Evolutionary conservation across 2,329 filamentous ascomycete species (phyloP), one percentile per base, ranked within the genome.

Genomic region (Botrytis aclada): DNA sequence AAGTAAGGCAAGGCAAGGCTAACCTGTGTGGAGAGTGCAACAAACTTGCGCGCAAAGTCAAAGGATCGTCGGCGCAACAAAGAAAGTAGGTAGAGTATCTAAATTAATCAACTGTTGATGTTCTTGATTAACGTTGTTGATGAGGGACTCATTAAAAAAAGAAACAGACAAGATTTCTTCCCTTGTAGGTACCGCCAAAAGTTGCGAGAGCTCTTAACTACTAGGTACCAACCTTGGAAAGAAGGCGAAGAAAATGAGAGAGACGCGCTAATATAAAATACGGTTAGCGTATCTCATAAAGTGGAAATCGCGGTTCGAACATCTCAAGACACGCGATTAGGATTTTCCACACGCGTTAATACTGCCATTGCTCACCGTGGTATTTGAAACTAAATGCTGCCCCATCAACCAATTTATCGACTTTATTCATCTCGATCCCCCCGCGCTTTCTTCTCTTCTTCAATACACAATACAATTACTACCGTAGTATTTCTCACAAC

Each of bases 251-350:
- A 69, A 67, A 69, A 64, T 67, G 10, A 32, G 29, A 60, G 20
- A 29, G 25, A 12, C 29, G 16, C 56, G 32, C 63, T 72, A 67
- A 39, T 2, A 7, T 25, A 1, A 39, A 18, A 29, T 61, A 1
- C 4, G 37, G 10, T 67, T 72, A 72, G 70, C 18, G 16, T 39
- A 5, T 9, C 10, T 12, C 45, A 5, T 37, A 39, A 61, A 41
- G 70, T 72, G 70, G 45, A 67, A 72, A 47, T 72, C 70, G 39
- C 70, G 63, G 54, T 60, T 67, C 51, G 29, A 54, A 54, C 51
- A 54, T 18, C 51, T n/a, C 47, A 56, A 32, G 14, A 25, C 34
- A 65, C 70, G 70, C 62, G 70, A 60, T 47, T 67, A 41, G 8
- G 22, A 66, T 66, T 47, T 54, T 34, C 41, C 29, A 22, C 25